Evolutionary conservation across 1,139 yeast genomes (phyloP).

Genomic region (Candida sojae): DNA sequence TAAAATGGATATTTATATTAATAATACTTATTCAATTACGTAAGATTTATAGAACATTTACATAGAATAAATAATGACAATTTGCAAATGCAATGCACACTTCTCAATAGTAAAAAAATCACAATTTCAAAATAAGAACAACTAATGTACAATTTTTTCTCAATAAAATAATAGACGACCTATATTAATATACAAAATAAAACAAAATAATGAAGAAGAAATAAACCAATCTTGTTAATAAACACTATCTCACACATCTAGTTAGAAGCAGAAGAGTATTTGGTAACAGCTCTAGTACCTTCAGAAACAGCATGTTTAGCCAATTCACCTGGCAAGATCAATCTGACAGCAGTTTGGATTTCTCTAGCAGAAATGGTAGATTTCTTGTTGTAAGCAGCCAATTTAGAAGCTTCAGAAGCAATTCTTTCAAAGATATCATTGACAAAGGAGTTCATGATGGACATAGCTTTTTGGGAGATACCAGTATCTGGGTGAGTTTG

Average conservation of each 20-base stretch:
- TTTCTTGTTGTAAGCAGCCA: slow-evolving; percentile 99
- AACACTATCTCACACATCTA: slow-evolving; percentile 40
- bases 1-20: not conserved
- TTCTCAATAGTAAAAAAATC: not conserved
- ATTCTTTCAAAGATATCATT: slow-evolving; percentile 95
- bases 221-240: slow-evolving; percentile 4
- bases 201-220: slow-evolving; percentile 5
- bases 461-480: slow-evolving; percentile 99
- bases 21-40: not conserved
- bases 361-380: slow-evolving; percentile 99
- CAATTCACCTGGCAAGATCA: slow-evolving; percentile 98
- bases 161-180: slow-evolving; percentile 3
- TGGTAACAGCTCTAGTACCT: slow-evolving; percentile 99
- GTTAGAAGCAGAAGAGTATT: slow-evolving; percentile 87
- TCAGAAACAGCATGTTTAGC: slow-evolving; percentile 99
- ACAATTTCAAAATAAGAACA: slow-evolving; percentile 8
- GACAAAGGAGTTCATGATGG: slow-evolving; percentile 98
- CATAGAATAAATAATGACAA: not conserved
- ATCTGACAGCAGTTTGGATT: slow-evolving; percentile 98
- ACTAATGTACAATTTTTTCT: slow-evolving; percentile 19
- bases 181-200: slow-evolving; percentile 10
- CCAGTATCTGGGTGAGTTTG: slow-evolving; percentile 99
- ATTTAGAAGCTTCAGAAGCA: slow-evolving; percentile 98
- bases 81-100: too few relatives aligned
- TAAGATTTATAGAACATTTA: not conserved